A percentile compares a stretch with the other conserved stretches of the same genome.
Conservation (phyloP, 345 rosid genomes). For the Erysimum cheiranthoides region DNA sequence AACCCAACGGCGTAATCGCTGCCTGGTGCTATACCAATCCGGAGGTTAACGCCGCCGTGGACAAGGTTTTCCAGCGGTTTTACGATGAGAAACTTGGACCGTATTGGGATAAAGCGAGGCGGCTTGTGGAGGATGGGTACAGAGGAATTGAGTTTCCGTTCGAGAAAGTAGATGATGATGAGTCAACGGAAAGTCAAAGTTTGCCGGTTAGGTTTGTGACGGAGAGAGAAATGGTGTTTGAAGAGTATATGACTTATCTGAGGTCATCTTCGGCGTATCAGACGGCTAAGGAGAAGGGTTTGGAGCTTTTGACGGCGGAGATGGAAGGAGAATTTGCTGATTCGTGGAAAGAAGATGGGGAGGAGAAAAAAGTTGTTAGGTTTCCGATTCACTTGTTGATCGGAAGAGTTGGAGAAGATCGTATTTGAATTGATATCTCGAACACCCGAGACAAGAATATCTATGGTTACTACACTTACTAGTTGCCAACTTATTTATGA, state of each 20-base stretch:
- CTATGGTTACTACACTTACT: too few species aligned
- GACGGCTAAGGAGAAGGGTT: slow-evolving; percentile 65
- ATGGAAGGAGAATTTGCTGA: slow-evolving; percentile 50
- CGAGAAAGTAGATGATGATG: slow-evolving; percentile 63
- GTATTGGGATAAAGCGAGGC: slow-evolving; percentile 65
- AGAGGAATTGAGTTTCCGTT: slow-evolving; percentile 67
- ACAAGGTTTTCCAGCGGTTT: slow-evolving; percentile 57
- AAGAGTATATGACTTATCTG: slow-evolving; percentile 59
- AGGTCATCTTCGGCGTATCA: slow-evolving; percentile 76
- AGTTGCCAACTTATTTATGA: too few species aligned
- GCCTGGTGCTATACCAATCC: slow-evolving; percentile 90
- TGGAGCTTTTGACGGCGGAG: slow-evolving; percentile 61
- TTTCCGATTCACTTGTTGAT: slow-evolving; percentile 70
- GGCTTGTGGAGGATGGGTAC: slow-evolving; percentile 67
- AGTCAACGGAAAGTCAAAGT: slow-evolving; percentile 50
- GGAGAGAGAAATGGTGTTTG: slow-evolving; percentile 64
- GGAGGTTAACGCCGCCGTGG: slow-evolving; percentile 56
- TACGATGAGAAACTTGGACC: slow-evolving; percentile 51
- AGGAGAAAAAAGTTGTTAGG: slow-evolving; percentile 49
- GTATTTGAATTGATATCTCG: slow-evolving; percentile 11
- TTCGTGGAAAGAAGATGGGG: slow-evolving; percentile 64
- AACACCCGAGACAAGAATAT: too few species aligned
- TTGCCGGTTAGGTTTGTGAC: slow-evolving; percentile 58
- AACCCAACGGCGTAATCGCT: slow-evolving; percentile 75
- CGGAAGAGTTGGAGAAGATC: slow-evolving; percentile 62